These are phyloP conservation scores for Diaporthe helianthi DNA, from an alignment of 2,329 filamentous ascomycete genomes.

Conservation along the genomic window DNA sequence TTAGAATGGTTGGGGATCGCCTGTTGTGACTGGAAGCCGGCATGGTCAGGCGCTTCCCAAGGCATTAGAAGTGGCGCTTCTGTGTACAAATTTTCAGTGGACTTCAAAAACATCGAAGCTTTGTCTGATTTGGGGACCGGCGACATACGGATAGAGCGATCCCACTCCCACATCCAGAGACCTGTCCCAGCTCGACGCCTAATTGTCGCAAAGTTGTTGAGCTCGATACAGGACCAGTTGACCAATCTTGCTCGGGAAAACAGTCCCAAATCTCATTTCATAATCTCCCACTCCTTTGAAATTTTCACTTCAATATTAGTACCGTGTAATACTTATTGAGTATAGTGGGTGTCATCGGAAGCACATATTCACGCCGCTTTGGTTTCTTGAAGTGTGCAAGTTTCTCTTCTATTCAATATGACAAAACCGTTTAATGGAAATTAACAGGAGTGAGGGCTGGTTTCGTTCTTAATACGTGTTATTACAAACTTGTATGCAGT, in stretches of 20 bases:
- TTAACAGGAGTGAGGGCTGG: not conserved
- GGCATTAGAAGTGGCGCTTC: too few relatives aligned
- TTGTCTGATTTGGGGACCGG: slow-evolving; percentile 7
- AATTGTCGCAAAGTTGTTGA: slow-evolving; percentile 3
- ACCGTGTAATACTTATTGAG: too few relatives aligned
- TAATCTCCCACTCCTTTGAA: not conserved
- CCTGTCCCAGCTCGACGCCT: slow-evolving; percentile 9
- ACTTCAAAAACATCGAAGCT: slow-evolving; percentile 8
- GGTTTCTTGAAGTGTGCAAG: not conserved
- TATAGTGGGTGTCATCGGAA: not conserved
- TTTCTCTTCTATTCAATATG: too few relatives aligned
- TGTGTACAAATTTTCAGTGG: not conserved
- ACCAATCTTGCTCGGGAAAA: not conserved
- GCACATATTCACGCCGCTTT: not conserved
- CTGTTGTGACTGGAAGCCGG: not conserved
- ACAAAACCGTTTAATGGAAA: not conserved
- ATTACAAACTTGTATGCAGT: too few relatives aligned
- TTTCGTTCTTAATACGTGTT: too few relatives aligned
- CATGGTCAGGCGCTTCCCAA: too few relatives aligned
- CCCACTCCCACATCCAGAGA: not conserved
- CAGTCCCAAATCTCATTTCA: not conserved
- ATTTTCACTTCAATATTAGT: not conserved
- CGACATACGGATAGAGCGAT: not conserved
- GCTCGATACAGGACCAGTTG: not conserved
- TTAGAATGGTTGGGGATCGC: not conserved